Base-by-base conservation (phyloP, 2,329 filamentous ascomycete species). In the Bipolaris gigantea region DNA sequence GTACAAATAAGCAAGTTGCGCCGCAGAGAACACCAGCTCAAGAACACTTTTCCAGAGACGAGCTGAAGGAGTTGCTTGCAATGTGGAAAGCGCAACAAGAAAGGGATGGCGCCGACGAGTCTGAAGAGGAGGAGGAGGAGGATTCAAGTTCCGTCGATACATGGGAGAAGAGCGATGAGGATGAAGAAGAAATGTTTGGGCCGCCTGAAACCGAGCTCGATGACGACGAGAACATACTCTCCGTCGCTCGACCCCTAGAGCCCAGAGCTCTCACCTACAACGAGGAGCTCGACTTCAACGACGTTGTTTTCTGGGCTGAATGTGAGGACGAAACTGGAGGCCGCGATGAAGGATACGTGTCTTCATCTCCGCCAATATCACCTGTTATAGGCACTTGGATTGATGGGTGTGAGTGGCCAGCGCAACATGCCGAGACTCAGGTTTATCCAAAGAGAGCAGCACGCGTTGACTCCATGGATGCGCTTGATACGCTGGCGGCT, bases 321-420 rank as follows among this genome's bases (percentile, higher is more conserved):
- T 18, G 19, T 10, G 47, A 36, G 11, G n/a, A 45, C 25, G 19
- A 34, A 2, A 10, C 11, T n/a, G 33, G 33, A 16, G n/a, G 10
- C 9, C 25, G n/a, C 15, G 56, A 59, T n/a, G 56, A 59, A 33
- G 56, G 56, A 15, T 59, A 59, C 25, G n/a, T 34, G 7, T 58
- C 56, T 8, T 40, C 56, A 11, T 56, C 56, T 3, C 56, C 56
- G 5, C 48, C 45, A 0, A 16, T 36, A 5, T 53, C 53, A 33
- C 48, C 45, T 10, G 21, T 23, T 4, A 11, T 38, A 2, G 34
- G 43, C 10, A n/a, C 0, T 2, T 43, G 36, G 7, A 15, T 25
- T 7, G 35, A 34, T 35, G 41, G 36, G 8, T n/a, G 36, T 9
- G 13, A 44, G 15, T 11, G 27, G 40, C 32, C 34, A 11, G 35